Conservation (phyloP, 2,329 filamentous ascomycete genomes). For the Aspergillus alliaceus region DNA sequence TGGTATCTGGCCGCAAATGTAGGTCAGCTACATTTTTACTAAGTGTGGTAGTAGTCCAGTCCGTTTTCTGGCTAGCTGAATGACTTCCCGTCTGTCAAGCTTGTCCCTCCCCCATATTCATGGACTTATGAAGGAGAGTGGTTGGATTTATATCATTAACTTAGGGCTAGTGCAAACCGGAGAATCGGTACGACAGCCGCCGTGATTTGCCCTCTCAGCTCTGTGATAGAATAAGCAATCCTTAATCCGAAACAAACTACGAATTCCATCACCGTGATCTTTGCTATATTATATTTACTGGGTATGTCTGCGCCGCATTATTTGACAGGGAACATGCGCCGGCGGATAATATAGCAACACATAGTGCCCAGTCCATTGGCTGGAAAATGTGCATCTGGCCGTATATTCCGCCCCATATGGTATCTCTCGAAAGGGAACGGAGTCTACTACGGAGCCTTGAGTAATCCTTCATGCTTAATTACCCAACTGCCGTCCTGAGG, state of each 20-base stretch:
- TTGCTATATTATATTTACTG: neutral
- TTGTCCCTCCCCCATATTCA: too few species aligned
- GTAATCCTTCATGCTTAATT: constrained; percentile 11
- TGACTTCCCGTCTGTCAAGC: too few species aligned
- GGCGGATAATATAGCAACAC: neutral
- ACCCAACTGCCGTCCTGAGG: constrained; percentile 12
- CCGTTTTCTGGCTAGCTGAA: too few species aligned
- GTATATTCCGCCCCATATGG: too few species aligned
- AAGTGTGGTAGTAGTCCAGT: too few species aligned
- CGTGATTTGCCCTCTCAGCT: neutral
- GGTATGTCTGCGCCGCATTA: too few species aligned
- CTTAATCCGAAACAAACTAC: neutral
- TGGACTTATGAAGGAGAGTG: too few species aligned
- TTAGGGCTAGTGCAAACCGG: neutral
- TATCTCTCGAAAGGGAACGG: too few species aligned
- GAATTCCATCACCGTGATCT: neutral
- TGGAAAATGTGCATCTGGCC: too few species aligned
- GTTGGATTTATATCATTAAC: neutral
- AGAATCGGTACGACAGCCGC: neutral
- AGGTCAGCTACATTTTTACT: too few species aligned
- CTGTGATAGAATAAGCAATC: neutral
- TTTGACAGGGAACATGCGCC: neutral
- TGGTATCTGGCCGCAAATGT: too few species aligned
- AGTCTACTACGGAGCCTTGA: constrained; percentile 1
- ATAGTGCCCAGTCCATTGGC: neutral